phyloP scores from a whole-genome alignment of 805 yeast species.

The Saccharomyces kudriavzevii region DNA sequence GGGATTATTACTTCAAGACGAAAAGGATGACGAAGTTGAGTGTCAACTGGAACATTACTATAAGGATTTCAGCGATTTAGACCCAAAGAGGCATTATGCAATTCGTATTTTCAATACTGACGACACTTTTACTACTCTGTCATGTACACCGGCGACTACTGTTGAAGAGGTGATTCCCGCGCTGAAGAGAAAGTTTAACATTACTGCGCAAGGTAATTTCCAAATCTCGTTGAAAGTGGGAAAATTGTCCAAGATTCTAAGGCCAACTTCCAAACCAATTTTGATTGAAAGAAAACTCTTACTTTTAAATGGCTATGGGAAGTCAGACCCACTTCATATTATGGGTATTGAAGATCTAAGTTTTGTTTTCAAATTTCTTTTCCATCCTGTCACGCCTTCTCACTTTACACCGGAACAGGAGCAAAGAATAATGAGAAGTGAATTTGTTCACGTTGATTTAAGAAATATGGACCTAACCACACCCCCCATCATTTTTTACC shows the following conservation, averaged over 20 bases:
- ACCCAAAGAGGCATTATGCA: slow-evolving; percentile 28
- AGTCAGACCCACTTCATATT: slow-evolving; percentile 65
- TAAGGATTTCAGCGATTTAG: slow-evolving; percentile 29
- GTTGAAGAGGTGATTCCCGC: slow-evolving; percentile 64
- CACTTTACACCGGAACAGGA: slow-evolving; percentile 64
- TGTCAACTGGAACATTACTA: slow-evolving; percentile 32
- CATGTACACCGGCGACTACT: slow-evolving; percentile 70
- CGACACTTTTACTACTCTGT: slow-evolving; percentile 70
- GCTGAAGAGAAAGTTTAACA: slow-evolving; percentile 69
- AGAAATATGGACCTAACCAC: slow-evolving; percentile 68
- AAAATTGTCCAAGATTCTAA: slow-evolving; percentile 62
- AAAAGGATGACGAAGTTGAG: slow-evolving; percentile 31
- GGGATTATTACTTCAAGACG: slow-evolving; percentile 18
- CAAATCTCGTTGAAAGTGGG: slow-evolving; percentile 72
- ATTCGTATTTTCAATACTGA: slow-evolving; percentile 79
- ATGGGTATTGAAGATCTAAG: slow-evolving; percentile 80
- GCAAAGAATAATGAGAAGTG: slow-evolving; percentile 44
- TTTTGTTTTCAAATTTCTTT: slow-evolving; percentile 70
- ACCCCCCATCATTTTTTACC: slow-evolving; percentile 76
- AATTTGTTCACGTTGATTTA: slow-evolving; percentile 66
- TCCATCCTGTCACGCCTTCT: slow-evolving; percentile 54
- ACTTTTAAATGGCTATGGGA: slow-evolving; percentile 68
- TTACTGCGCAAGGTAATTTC: slow-evolving; percentile 62
- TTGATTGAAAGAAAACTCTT: slow-evolving; percentile 67
- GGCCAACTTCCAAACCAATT: slow-evolving; percentile 67